These are phyloP conservation scores for Suillus plorans DNA, from an alignment of 768 basidiomycete species.

Conservation along the genomic window DNA sequence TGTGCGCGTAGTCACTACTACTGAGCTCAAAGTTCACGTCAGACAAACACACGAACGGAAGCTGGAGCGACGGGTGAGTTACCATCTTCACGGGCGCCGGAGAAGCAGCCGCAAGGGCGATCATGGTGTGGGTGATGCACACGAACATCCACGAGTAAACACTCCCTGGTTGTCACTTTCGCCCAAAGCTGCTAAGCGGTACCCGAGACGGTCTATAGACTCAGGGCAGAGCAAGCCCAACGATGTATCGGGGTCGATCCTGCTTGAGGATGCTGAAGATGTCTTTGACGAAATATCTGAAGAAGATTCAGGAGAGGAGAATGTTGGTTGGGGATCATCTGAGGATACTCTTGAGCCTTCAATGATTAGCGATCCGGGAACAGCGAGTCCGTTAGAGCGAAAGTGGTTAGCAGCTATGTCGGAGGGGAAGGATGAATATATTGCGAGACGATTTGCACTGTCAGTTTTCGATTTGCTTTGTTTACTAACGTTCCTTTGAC, in stretches of 20 bases:
- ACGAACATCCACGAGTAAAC: constrained; percentile 13
- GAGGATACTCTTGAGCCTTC: constrained; percentile 53
- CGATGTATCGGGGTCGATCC: constrained; percentile 32
- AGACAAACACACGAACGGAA: constrained; percentile 41
- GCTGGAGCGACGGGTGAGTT: constrained; percentile 27
- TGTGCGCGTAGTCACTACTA: constrained; percentile 79
- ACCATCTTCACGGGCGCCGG: constrained; percentile 22
- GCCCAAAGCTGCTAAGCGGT: constrained; percentile 49
- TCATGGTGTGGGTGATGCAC: constrained; percentile 13
- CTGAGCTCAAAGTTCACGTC: constrained; percentile 73
- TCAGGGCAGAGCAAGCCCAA: constrained; percentile 41
- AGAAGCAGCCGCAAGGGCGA: constrained; percentile 19
- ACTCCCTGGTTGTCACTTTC: constrained; percentile 55
- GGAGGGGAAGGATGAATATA: constrained; percentile 68
- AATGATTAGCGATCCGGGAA: constrained; percentile 80
- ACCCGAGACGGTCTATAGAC: constrained; percentile 48
- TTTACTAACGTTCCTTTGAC: not conserved
- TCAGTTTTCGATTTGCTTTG: constrained; percentile 36
- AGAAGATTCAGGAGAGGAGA: constrained; percentile 45
- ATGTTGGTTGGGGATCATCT: constrained; percentile 48
- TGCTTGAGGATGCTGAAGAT: constrained; percentile 33
- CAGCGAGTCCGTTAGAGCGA: constrained; percentile 75
- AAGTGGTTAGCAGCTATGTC: constrained; percentile 92
- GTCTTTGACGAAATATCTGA: constrained; percentile 32
- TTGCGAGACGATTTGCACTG: constrained; percentile 78